Conservation (phyloP, 2,329 filamentous ascomycete genomes). For the Trichophyton equinum region DNA sequence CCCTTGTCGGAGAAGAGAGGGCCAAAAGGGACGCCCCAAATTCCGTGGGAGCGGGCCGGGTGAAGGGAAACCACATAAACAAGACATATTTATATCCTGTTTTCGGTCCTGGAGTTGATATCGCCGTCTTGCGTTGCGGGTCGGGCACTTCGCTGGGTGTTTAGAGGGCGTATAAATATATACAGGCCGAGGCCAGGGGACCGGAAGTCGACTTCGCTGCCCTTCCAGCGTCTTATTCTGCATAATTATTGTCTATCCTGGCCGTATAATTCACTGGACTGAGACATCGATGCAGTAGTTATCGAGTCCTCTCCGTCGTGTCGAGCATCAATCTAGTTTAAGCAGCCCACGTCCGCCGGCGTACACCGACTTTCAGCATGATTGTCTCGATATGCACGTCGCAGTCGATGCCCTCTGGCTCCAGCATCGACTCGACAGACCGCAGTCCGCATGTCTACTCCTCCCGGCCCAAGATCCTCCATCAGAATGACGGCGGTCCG, state of each 20-base stretch:
- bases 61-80: neutral
- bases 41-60: neutral
- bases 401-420: neutral
- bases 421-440: neutral
- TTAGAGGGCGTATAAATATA: neutral
- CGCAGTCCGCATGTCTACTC: neutral
- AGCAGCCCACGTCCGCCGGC: neutral
- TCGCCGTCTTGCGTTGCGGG: neutral
- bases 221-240: neutral
- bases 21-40: neutral
- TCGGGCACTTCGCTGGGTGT: no score
- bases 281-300: neutral
- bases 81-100: neutral
- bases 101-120: neutral
- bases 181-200: neutral
- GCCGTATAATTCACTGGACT: neutral
- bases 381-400: neutral
- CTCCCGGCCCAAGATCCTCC: neutral
- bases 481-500: neutral
- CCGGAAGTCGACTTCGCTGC: neutral
- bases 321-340: neutral
- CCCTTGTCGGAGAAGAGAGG: neutral
- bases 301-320: neutral
- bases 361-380: neutral
- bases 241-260: neutral